These are phyloP conservation scores for Apiospora phragmitis DNA, from an alignment of 2,329 filamentous ascomycete genomes.

Conservation along the genomic window DNA sequence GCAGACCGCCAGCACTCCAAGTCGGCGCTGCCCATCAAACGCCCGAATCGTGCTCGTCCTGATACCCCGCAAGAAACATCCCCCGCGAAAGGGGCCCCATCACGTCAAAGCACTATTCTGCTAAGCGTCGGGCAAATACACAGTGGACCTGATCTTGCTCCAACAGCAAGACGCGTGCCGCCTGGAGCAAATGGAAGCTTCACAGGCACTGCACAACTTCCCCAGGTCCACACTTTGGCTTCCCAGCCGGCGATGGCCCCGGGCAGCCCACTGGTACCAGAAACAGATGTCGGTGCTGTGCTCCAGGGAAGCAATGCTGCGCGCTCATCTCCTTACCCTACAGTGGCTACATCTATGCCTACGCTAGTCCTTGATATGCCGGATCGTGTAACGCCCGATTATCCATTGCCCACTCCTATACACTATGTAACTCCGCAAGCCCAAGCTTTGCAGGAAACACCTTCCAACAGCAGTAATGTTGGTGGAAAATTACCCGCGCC, in stretches of 20 bases:
- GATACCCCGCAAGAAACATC: neutral
- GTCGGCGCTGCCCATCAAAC: neutral
- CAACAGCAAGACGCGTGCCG: neutral
- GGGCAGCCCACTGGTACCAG: neutral
- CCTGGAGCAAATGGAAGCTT: neutral
- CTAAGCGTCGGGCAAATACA: conserved; percentile 9
- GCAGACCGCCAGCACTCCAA: neutral
- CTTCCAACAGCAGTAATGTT: neutral
- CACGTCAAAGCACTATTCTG: neutral
- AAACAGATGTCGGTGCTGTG: neutral
- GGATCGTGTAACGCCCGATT: neutral
- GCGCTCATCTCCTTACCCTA: neutral
- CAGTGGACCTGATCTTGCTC: conserved; percentile 5
- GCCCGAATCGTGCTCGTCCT: conserved; percentile 14
- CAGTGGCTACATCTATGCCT: neutral
- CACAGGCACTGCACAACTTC: neutral
- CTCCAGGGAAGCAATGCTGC: neutral
- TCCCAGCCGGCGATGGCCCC: neutral
- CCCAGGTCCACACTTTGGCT: neutral
- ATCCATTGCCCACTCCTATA: neutral
- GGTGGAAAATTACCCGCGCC: neutral
- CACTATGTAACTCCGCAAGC: neutral
- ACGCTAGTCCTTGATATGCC: neutral
- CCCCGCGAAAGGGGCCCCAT: neutral
- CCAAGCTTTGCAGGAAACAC: neutral